Percentiles rank a stretch among this genome's conserved stretches.
phyloP scores from a whole-genome alignment of 2,329 filamentous ascomycete genomes.

The Chaetomium sp. region DNA sequence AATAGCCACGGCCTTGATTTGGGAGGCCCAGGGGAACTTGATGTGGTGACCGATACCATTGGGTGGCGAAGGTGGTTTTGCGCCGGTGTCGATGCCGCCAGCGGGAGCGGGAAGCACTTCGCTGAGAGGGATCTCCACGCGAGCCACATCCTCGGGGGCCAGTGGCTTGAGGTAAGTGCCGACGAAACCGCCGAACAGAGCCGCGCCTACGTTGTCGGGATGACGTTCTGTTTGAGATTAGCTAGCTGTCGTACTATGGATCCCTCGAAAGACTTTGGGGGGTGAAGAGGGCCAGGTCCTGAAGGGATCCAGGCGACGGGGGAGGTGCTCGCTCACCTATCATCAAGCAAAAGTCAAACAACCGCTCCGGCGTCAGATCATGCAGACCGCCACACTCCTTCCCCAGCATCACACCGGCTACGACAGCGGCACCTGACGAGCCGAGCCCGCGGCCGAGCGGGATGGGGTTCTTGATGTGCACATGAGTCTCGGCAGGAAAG shows the following conservation, averaged over 20 bases:
- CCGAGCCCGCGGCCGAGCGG: slow-evolving; percentile 86
- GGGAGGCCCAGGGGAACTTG: slow-evolving; percentile 86
- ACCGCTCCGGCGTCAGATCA: slow-evolving; percentile 65
- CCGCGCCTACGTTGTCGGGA: slow-evolving; percentile 90
- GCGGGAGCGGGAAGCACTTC: slow-evolving; percentile 88
- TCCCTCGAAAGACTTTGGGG: no score
- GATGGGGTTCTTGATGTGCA: slow-evolving; percentile 94
- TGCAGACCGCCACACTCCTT: slow-evolving; percentile 80
- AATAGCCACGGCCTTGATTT: slow-evolving; percentile 95
- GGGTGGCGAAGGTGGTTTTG: slow-evolving; percentile 81
- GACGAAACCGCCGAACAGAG: slow-evolving; percentile 92
- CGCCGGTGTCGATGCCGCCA: slow-evolving; percentile 84
- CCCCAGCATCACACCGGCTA: slow-evolving; percentile 87
- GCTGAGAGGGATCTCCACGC: slow-evolving; percentile 87
- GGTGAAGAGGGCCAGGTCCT: no score
- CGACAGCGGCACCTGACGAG: slow-evolving; percentile 92
- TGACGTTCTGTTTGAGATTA: slow-evolving; percentile 56
- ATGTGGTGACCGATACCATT: slow-evolving; percentile 91
- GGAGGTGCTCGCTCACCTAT: slow-evolving; percentile 53
- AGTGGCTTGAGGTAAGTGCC: slow-evolving; percentile 94
- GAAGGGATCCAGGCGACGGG: neutral
- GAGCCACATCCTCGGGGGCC: slow-evolving; percentile 77
- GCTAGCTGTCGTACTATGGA: neutral
- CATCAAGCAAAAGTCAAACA: slow-evolving; percentile 97
- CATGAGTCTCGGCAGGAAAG: slow-evolving; percentile 80